phyloP scores from a whole-genome alignment of 805 yeast genomes.

The Yarrowia divulgata region DNA sequence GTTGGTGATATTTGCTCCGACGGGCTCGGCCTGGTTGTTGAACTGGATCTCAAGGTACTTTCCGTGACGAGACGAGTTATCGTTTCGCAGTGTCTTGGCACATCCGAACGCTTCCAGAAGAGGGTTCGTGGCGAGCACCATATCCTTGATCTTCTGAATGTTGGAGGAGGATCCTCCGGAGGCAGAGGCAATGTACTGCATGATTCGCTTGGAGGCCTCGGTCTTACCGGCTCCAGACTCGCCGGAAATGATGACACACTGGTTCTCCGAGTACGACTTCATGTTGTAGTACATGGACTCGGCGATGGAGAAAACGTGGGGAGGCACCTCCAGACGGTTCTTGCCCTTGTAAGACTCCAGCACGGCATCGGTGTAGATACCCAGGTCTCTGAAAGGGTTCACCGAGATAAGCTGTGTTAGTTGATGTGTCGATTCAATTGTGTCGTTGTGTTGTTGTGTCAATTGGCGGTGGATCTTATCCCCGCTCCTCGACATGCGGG shows the following conservation, averaged over 20 bases:
- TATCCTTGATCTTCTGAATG: conserved; percentile 91
- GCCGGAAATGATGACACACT: conserved; percentile 96
- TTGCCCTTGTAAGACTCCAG: conserved; percentile 84
- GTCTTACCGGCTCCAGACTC: conserved; percentile 99
- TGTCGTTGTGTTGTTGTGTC: too few species aligned
- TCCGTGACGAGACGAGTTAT: conserved; percentile 91
- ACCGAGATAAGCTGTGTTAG: conserved; percentile 73
- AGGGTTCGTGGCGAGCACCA: conserved; percentile 97
- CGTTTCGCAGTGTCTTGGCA: conserved; percentile 88
- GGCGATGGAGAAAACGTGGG: conserved; percentile 98
- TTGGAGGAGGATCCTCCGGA: conserved; percentile 70
- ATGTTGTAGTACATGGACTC: conserved; percentile 95
- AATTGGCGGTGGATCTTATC: too few species aligned
- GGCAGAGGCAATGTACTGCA: conserved; percentile 93
- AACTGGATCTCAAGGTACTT: conserved; percentile 91
- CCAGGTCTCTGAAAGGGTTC: conserved; percentile 95
- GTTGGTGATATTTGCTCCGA: conserved; percentile 94
- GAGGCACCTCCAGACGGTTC: conserved; percentile 93
- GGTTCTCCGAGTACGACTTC: conserved; percentile 92
- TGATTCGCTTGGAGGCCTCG: conserved; percentile 96
- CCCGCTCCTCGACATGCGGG: too few species aligned
- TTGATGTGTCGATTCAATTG: not conserved
- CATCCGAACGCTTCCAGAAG: conserved; percentile 90
- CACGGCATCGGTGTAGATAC: conserved; percentile 85
- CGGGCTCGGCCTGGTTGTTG: conserved; percentile 82